Evolutionary conservation across 2,329 filamentous ascomycete species (phyloP), one percentile per base, ranked within the genome.

Genomic region (Decorospora gaudefroyi): DNA sequence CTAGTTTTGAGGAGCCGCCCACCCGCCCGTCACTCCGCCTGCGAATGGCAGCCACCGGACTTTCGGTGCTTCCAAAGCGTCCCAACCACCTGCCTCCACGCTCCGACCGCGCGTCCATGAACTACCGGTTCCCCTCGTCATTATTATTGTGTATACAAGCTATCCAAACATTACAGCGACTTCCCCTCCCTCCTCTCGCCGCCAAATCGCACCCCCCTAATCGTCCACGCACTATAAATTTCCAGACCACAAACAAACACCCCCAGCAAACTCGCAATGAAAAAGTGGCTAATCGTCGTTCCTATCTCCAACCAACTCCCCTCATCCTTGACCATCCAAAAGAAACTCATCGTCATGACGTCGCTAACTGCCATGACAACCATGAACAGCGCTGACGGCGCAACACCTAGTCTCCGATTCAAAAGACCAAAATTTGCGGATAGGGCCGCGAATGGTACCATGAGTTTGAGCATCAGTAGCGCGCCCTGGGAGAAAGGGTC

Each of bases 281-380:
- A 84, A 71, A 97, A 99, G 69, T 97, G 91, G 63, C 84, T 95
- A 56, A 99, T 99, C 3, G 90, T 96, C 18, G 90, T 95, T 21
- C 93, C 93, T 66, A 99, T 99, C 67, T 99, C 93, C 47, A 99
- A 74, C 93, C 93, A 99, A 15, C 87, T 93, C 0, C 93, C 93
- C 68, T 99, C 93, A 59, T 99, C 93, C 62, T 87, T 88, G 31
- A 99, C 93, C 61, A 96, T 89, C 84, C 89, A 99, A 74, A 99
- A 99, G 76, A 99, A 99, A 62, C 93, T 89, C 38, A 99, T 78
- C 3, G 93, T 97, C 67, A 97, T 78, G 35, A 96, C 83, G 67
- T 99, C 93, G 49, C 87, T 91, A 37, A 95, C 82, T 0, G 64
- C 88, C 83, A 96, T 95, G 36, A 95, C 90, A 3, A 71, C 57